Base-by-base conservation (phyloP, 352 stramenopile genomes). In the Phytophthora megakarya region DNA sequence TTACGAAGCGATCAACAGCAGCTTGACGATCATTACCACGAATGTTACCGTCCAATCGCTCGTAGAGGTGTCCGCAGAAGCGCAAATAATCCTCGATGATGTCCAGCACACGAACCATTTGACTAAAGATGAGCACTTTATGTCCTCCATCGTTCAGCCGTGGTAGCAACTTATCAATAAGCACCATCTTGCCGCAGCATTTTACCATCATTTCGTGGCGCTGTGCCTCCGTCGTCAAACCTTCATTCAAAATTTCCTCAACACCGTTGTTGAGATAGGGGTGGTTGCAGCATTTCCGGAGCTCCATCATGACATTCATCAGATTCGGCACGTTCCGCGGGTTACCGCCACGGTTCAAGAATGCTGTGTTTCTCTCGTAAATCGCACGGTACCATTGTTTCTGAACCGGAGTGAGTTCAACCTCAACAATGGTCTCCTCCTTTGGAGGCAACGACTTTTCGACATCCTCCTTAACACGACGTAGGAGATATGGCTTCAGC, bases 71-170 rank as follows among this genome's bases (percentile, higher is more conserved):
- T 3, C 88, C 84, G 26, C 95, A 85, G 45, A 88, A 89, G 25
- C 89, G 76, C 25, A 99, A 73, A 76, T 99, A 99, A 67, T 99
- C 98, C 67, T 99, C 97, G 19, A 99, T 95, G 30, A 99, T 98
- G 73, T 99, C 97, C 45, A 99, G 78, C 72, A 99, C 99, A 33
- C 97, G 97, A 43, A 98, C 97, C 87, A 98, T 97, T 79, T 99
- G 98, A 48, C 92, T 99, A 73, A 99, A 99, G 19, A 99, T 95
- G 13, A 99, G 84, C 25, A 99, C 95, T 33, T 98, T 96, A 72
- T 99, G 97, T 3, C 97, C 97, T 51, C 98, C 96, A 47, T 93
- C 85, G 65, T 98, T 98, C 21, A 99, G 76, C 11, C 96, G 90
- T 13, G 97, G 97, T 12, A 99, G 77, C 12, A 99, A 76, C 72